phyloP scores from a whole-genome alignment of 2,329 filamentous ascomycete species.

The Lachnellula hyalina region DNA sequence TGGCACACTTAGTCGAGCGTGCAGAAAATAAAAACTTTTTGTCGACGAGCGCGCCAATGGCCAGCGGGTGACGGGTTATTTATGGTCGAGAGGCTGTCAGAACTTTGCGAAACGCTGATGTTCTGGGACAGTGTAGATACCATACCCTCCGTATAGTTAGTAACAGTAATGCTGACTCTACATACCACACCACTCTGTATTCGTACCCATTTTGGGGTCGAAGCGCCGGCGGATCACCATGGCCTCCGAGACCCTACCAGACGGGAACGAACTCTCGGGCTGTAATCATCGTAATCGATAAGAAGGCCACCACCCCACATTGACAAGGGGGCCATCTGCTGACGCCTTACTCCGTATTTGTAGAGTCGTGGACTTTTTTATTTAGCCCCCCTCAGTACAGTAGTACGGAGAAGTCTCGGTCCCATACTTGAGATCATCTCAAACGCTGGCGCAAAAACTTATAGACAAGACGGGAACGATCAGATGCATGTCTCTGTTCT shows the following conservation, averaged over 20 bases:
- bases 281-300: slow-evolving; percentile 11
- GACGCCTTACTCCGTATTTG: not conserved
- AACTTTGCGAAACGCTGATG: slow-evolving; percentile 15
- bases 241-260: not conserved
- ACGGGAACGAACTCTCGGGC: slow-evolving; percentile 9
- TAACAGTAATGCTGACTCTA: not conserved
- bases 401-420: not conserved
- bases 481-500: not conserved
- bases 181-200: not conserved
- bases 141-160: not conserved
- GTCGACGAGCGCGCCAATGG: slow-evolving; percentile 8
- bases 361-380: not conserved
- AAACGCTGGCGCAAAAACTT: slow-evolving; percentile 3
- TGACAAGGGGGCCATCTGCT: not conserved
- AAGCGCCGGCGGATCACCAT: slow-evolving; percentile 4
- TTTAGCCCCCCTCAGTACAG: not conserved
- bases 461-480: not conserved
- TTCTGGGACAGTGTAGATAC: not conserved
- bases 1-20: slow-evolving; percentile 3
- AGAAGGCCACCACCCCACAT: not conserved
- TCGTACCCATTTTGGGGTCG: slow-evolving; percentile 5
- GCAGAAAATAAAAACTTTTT: slow-evolving; percentile 5
- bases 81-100: slow-evolving; percentile 7
- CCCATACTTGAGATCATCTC: slow-evolving; percentile 1
- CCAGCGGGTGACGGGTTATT: slow-evolving; percentile 12